These are phyloP conservation scores for Candida pseudoviswanathii DNA, from an alignment of 1,139 yeast genomes.

Conservation along the genomic window DNA sequence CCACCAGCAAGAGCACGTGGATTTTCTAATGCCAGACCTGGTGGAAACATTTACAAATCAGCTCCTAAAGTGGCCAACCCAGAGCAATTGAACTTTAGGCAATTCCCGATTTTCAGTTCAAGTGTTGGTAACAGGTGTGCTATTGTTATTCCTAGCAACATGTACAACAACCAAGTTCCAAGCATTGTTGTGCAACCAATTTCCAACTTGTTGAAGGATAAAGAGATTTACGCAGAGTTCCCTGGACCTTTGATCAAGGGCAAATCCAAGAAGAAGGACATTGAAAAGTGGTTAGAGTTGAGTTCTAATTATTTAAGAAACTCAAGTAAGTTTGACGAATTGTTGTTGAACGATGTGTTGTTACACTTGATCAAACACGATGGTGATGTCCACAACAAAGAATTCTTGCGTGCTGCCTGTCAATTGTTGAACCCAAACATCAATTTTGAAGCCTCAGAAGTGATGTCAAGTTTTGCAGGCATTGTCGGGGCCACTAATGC, in stretches of 20 bases:
- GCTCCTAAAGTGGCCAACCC: slow-evolving; percentile 36
- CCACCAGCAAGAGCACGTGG: slow-evolving; percentile 28
- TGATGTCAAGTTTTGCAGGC: slow-evolving; percentile 14
- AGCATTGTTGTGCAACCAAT: slow-evolving; percentile 22
- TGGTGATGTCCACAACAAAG: slow-evolving; percentile 32
- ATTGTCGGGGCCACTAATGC: slow-evolving; percentile 32
- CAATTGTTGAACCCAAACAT: slow-evolving; percentile 37
- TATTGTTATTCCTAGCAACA: slow-evolving; percentile 28
- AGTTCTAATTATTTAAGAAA: slow-evolving; percentile 17
- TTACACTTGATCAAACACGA: slow-evolving; percentile 28
- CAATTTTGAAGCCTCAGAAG: slow-evolving; percentile 23
- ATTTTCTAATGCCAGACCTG: slow-evolving; percentile 27
- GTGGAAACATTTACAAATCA: slow-evolving; percentile 27
- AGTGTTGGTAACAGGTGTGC: slow-evolving; percentile 43
- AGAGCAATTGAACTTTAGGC: slow-evolving; percentile 48
- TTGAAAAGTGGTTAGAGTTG: slow-evolving; percentile 60
- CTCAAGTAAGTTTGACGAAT: slow-evolving; percentile 23
- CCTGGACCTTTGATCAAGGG: slow-evolving; percentile 68
- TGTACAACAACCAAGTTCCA: slow-evolving; percentile 17
- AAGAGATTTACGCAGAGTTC: slow-evolving; percentile 30
- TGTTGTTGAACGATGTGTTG: slow-evolving; percentile 34
- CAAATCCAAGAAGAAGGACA: slow-evolving; percentile 61
- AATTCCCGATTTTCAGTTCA: slow-evolving; percentile 82
- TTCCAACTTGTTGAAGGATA: slow-evolving; percentile 22
- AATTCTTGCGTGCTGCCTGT: slow-evolving; percentile 30